These are phyloP conservation scores for Sisymbrium altissimum DNA, from an alignment of 345 rosid genomes.

Conservation along the genomic window DNA sequence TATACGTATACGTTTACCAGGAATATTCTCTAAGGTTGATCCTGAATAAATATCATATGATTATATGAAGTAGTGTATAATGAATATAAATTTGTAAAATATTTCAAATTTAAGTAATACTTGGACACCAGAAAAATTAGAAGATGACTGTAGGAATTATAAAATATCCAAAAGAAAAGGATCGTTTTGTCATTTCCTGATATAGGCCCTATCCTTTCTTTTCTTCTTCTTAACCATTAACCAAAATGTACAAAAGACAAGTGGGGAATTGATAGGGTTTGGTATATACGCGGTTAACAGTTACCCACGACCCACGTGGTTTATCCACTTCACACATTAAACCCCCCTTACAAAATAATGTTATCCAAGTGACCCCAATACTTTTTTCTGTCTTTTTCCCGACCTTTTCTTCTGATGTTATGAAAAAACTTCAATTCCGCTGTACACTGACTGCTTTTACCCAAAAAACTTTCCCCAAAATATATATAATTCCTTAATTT, in stretches of 20 bases:
- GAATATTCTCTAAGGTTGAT: slow-evolving; percentile 12
- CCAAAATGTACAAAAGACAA: slow-evolving; percentile 26
- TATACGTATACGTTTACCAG: neutral
- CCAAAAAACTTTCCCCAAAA: neutral
- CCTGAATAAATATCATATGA: neutral
- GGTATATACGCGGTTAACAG: slow-evolving; percentile 14
- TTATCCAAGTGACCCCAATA: slow-evolving; percentile 12
- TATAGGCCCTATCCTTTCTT: neutral
- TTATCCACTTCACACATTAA: slow-evolving; percentile 16
- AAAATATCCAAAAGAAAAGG: slow-evolving; percentile 16
- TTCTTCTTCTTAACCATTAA: neutral
- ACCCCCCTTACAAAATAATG: slow-evolving; percentile 18
- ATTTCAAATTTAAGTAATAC: neutral
- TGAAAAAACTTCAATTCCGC: neutral
- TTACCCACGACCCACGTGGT: slow-evolving; percentile 23
- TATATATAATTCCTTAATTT: neutral
- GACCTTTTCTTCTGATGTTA: neutral
- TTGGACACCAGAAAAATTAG: neutral
- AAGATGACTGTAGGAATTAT: neutral
- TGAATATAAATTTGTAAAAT: neutral
- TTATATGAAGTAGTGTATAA: neutral
- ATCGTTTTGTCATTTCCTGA: slow-evolving; percentile 13
- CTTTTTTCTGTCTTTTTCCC: neutral
- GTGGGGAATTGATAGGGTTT: neutral
- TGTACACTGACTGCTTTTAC: neutral